Base-by-base conservation (phyloP, 495 filamentous ascomycete species). In the Halenospora varia region DNA sequence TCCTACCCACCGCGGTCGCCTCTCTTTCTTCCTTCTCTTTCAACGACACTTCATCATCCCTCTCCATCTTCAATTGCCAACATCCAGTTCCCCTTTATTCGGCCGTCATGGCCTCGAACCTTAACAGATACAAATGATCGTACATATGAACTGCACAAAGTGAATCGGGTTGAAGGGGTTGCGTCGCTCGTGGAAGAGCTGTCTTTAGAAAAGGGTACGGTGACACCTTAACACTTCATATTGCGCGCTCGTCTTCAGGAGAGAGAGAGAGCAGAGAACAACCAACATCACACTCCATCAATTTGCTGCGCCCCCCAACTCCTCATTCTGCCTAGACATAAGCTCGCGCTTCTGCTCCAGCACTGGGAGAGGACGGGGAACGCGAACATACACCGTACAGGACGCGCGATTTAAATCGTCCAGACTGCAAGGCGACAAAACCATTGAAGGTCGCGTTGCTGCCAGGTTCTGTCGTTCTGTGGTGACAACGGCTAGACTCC, bases 71-170 rank as follows among this genome's bases (percentile, higher is more conserved):
- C 39, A 25, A 44, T 54, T 46, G 10, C 35, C 29, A 29, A 25
- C 23, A 8, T 45, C 57, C 46, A 47, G 25, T 22, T 55, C 50
- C 49, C 50, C 41, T 45, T 49, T 55, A 8, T 40, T 41, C 26
- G 35, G 59, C 46, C 54, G 56, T 58, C 61, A 59, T 67, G 61
- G 52, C 64, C 51, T 25, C 65, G 59, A 58, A 48, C 22, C 42
- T 61, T 56, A 63, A 63, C 57, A 62, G 48, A 66, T 56, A 53
- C 61, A 61, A 50, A 57, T 57, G 50, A 56, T 58, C 50, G 58
- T 61, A 63, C 61, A 61, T 48, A 58, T 63, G 57, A 63, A 61
- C 57, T 66, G 57, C 57, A 66, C 60, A 61, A 19, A 56, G 50
- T 66, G 60, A 63, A 23, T 55, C 9, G 18, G 61, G 49, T 58